These are phyloP conservation scores for Fraxinus quadrangulata DNA, from an alignment of 257 asterid genomes.

Conservation along the genomic window DNA sequence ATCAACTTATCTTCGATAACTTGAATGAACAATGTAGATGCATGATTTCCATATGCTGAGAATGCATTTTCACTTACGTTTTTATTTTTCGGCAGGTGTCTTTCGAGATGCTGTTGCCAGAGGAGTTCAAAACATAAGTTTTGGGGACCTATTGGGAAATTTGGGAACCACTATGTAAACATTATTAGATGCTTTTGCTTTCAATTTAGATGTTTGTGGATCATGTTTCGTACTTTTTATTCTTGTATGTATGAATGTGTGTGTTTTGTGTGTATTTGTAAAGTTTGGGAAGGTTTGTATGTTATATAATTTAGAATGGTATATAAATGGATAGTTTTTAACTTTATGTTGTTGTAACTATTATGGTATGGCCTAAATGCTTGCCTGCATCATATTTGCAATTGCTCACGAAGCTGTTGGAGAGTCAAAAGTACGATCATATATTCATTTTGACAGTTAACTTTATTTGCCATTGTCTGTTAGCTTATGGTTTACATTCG, in stretches of 20 bases:
- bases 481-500: not conserved
- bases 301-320: not conserved
- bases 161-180: conserved; percentile 86
- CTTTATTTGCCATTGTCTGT: not conserved
- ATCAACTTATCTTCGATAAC: not conserved
- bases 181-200: conserved; percentile 30
- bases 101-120: conserved; percentile 78
- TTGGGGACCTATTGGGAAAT: conserved; percentile 87
- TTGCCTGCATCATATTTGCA: not conserved
- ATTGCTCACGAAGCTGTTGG: not conserved
- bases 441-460: not conserved
- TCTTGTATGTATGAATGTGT: not conserved
- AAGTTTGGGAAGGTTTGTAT: not conserved
- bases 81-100: conserved; percentile 50
- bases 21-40: conserved; percentile 2
- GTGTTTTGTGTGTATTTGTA: not conserved
- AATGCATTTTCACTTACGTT: conserved; percentile 31
- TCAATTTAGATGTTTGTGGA: conserved; percentile 8
- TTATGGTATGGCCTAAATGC: not conserved
- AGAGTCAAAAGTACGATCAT: not conserved
- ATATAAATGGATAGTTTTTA: not conserved
- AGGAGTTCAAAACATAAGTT: conserved; percentile 85
- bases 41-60: conserved; percentile 21
- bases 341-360: not conserved
- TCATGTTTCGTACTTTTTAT: not conserved